These are phyloP conservation scores for Colletotrichum falcatum DNA, from an alignment of 2,329 filamentous ascomycete genomes.

Conservation along the genomic window DNA sequence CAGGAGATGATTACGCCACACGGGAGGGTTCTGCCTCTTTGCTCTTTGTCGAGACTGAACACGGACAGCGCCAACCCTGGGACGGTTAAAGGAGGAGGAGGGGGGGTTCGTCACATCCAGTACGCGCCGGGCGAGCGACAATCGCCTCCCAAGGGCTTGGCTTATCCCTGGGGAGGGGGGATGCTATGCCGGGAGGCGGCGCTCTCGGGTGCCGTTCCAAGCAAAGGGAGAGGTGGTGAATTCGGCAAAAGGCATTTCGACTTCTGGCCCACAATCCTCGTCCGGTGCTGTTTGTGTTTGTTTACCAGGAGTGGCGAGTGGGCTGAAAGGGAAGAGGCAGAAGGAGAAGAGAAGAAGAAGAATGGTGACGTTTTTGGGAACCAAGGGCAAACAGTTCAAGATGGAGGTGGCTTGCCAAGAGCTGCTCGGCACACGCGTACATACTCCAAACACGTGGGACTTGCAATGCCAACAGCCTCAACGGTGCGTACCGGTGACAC, in stretches of 20 bases:
- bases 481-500: too few species aligned
- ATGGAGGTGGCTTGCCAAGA: not conserved
- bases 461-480: not conserved
- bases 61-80: constrained; percentile 18
- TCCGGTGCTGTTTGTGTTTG: not conserved
- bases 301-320: not conserved
- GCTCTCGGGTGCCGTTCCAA: not conserved
- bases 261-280: not conserved
- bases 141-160: too few species aligned
- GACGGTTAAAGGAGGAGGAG: constrained; percentile 18
- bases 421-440: not conserved
- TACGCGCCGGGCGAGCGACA: too few species aligned
- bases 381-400: not conserved
- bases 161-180: not conserved
- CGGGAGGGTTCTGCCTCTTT: not conserved
- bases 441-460: not conserved
- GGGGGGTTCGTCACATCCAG: constrained; percentile 9
- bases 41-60: constrained; percentile 16
- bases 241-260: too few species aligned
- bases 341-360: not conserved
- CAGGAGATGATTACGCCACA: constrained; percentile 9
- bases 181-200: not conserved
- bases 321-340: not conserved
- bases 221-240: constrained; percentile 14
- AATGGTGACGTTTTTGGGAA: not conserved